Evolutionary conservation across 331 rosid genomes (phyloP).

Genomic region (Erythrophleum ivorense): DNA sequence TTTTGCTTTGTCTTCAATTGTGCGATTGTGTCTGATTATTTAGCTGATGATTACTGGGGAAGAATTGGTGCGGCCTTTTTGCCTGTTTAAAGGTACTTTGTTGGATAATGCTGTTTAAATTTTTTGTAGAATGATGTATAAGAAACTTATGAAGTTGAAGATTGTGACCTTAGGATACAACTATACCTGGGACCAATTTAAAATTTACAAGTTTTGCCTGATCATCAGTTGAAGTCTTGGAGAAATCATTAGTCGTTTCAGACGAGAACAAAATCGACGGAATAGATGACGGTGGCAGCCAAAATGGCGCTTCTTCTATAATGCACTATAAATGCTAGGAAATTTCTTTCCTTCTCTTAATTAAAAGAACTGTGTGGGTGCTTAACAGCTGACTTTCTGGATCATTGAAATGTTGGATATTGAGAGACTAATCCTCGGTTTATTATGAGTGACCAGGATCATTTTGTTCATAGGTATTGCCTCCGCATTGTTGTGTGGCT

Average conservation of each 20-base stretch:
- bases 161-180: not conserved
- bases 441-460: not conserved
- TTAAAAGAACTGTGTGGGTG: not conserved
- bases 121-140: no score
- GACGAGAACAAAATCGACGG: not conserved
- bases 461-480: conserved; percentile 31
- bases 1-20: no score
- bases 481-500: not conserved
- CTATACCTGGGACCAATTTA: not conserved
- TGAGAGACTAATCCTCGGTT: not conserved
- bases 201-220: no score
- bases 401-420: not conserved
- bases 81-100: no score
- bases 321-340: not conserved
- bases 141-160: no score
- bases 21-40: no score
- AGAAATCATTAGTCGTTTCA: not conserved
- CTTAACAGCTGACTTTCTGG: not conserved
- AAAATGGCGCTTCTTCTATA: conserved; percentile 12
- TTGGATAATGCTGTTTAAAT: no score
- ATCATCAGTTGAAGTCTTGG: no score
- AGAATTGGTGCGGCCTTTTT: no score
- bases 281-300: conserved; percentile 10
- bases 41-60: no score
- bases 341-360: not conserved